Percentiles rank a stretch among this genome's conserved stretches.
These are phyloP conservation scores for Pyrenochaeta sp. DNA, from an alignment of 2,329 filamentous ascomycete genomes.

Conservation along the genomic window DNA sequence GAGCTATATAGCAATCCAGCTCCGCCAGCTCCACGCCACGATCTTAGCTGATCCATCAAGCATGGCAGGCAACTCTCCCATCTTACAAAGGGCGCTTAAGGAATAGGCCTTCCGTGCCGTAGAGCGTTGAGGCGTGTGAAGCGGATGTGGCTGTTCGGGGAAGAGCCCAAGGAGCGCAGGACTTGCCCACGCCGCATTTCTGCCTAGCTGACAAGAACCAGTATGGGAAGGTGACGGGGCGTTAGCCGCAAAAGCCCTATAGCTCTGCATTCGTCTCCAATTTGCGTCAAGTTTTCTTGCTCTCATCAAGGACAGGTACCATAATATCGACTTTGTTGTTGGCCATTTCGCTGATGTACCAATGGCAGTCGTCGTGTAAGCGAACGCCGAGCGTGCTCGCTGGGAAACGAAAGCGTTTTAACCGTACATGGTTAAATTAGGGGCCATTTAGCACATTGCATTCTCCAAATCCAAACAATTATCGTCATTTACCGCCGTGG, in stretches of 20 bases:
- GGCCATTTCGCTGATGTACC: slow-evolving; percentile 13
- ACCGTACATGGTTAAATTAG: slow-evolving; percentile 31
- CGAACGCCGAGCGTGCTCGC: slow-evolving; percentile 9
- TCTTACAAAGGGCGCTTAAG: slow-evolving; percentile 41
- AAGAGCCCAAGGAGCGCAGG: slow-evolving; percentile 27
- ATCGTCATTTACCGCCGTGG: slow-evolving; percentile 35
- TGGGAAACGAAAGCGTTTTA: slow-evolving; percentile 17
- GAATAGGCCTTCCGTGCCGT: slow-evolving; percentile 42
- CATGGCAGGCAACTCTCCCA: slow-evolving; percentile 30
- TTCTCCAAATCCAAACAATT: slow-evolving; percentile 26
- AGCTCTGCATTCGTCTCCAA: slow-evolving; percentile 19
- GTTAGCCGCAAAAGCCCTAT: slow-evolving; percentile 19
- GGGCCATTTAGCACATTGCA: slow-evolving; percentile 12
- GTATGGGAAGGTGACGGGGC: slow-evolving; percentile 13
- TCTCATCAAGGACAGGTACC: slow-evolving; percentile 16
- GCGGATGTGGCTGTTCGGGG: slow-evolving; percentile 42
- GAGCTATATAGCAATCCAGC: slow-evolving; percentile 44
- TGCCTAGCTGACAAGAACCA: slow-evolving; percentile 30
- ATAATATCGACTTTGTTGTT: slow-evolving; percentile 14
- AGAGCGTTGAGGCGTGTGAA: slow-evolving; percentile 34
- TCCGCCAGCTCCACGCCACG: slow-evolving; percentile 37
- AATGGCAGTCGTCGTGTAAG: slow-evolving; percentile 15
- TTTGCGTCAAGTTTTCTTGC: slow-evolving; percentile 8
- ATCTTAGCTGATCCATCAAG: slow-evolving; percentile 33
- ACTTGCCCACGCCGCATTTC: slow-evolving; percentile 31